Evolutionary conservation across 1,284 basidiomycete species (phyloP), one percentile per base, ranked within the genome.

Genomic region (Agroathelia rolfsii): DNA sequence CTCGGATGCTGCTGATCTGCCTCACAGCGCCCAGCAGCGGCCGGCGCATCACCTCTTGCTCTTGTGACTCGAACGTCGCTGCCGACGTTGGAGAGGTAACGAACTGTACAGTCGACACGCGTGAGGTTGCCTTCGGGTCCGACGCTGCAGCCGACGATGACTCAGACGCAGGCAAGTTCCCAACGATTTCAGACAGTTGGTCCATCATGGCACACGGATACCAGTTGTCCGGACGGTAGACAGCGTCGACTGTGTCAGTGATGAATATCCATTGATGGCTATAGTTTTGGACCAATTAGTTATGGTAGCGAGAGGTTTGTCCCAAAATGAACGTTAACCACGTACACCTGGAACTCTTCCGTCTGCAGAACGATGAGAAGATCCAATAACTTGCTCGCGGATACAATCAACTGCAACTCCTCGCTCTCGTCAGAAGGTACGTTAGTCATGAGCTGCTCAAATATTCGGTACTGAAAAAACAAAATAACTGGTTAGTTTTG

Each of bases 221-320:
- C 73, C 83, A 92, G 27, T 78, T 68, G 42, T 92, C 81, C 0
- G 87, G 81, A 6, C 80, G 81, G 53, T 92, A 92, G 8, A 92
- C 74, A 0, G 93, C 92, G 49, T 98, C 95, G 4, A 93, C 86
- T 0, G 94, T 97, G 55, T 99, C 95, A 0, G 92, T 95, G 35
- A 97, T 78, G 51, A 98, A 98, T 47, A 96, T 85, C 94, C 95
- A 99, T 65, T 99, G 92, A 55, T 98, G 87, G 44, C 92, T 95
- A 38, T 15, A 14, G 17, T n/a, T 24, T 24, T n/a, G n/a, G n/a
- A n/a, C n/a, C n/a, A n/a, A 28, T 48, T n/a, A 49, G 38, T 15
- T 15, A 15, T 17, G 35, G 36, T 23, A n/a, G 15, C 18, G 11
- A 8, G 15, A 22, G 10, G 13, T 2, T 14, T 29, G 25, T 31